Base-by-base conservation (phyloP, 2,329 filamentous ascomycete genomes). In the Ampelomyces quisqualis region DNA sequence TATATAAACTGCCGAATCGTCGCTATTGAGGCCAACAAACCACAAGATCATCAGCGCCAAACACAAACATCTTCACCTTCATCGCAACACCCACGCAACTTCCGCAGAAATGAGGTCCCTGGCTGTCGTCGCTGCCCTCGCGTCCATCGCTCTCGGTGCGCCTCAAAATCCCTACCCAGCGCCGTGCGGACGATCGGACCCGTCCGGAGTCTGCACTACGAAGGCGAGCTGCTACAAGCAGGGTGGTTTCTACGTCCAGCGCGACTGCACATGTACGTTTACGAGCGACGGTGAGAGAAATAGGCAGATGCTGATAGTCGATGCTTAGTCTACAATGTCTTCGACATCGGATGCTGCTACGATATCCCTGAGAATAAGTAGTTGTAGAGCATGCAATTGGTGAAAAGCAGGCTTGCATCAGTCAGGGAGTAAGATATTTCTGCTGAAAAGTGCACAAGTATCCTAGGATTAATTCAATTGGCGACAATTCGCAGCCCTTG, bases 271-370 rank as follows among this genome's bases (percentile, higher is more conserved):
- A 1, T 63, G 34, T 36, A 13, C 7, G 34, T 14, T 4, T 5
- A 15, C 2, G 10, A 13, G 11, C 2, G 5, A 3, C 13, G 7
- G 17, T 13, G 6, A 23, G 21, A n/a, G 13, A 23, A 13, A 29
- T 26, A 28, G 3, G 10, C 30, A 29, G 13, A 29, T 28, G 14
- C 19, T 13, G 6, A 15, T 3, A 18, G 5, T 10, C 4, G 15
- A 19, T n/a, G 8, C 8, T 26, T 34, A 41, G 38, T 62, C 30
- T 63, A 63, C 39, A 53, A 62, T 27, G 57, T 62, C 8, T 36
- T 55, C 24, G 60, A 63, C 28, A 53, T 63, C 23, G 57, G 60
- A 5, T 63, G 60, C 40, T 63, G 60, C 47, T 62, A 62, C 36
- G 40, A 47, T 18, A 56, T 62, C 21, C 55, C 58, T 4, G 50